Conservation (phyloP, 164 flowering plant genomes). For the Akebia trifoliata region DNA sequence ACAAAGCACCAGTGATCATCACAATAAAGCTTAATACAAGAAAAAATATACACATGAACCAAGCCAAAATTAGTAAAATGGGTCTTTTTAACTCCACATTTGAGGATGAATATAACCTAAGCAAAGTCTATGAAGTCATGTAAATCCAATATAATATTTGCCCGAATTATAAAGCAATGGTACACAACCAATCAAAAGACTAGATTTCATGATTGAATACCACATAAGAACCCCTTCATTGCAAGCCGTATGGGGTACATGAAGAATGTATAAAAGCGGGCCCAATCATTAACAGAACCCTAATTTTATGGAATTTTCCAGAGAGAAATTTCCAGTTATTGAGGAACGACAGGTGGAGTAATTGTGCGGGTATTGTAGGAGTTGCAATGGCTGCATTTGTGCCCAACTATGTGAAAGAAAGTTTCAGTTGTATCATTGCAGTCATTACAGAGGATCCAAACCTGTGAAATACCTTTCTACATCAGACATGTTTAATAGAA, state of each 20-base stretch:
- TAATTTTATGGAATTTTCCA: not conserved
- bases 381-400: conserved; percentile 75
- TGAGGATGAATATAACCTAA: not conserved
- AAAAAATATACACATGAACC: conserved; percentile 1
- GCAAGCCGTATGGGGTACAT: no score
- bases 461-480: conserved; percentile 38
- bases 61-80: not conserved
- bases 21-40: no score
- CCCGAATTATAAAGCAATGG: not conserved
- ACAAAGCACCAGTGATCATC: no score
- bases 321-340: conserved; percentile 19
- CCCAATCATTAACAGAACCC: not conserved
- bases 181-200: conserved; percentile 12
- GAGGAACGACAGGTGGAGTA: conserved; percentile 70
- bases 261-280: not conserved
- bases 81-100: not conserved
- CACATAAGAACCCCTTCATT: not conserved
- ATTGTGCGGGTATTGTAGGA: conserved; percentile 79
- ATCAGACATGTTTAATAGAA: not conserved
- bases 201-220: not conserved
- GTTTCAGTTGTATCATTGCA: conserved; percentile 85
- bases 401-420: conserved; percentile 75
- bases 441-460: conserved; percentile 93
- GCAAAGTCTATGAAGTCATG: not conserved
- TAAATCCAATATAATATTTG: not conserved